Evolutionary conservation across 176 grass and related monocot species (phyloP).

Genomic region (Otatea glauca): DNA sequence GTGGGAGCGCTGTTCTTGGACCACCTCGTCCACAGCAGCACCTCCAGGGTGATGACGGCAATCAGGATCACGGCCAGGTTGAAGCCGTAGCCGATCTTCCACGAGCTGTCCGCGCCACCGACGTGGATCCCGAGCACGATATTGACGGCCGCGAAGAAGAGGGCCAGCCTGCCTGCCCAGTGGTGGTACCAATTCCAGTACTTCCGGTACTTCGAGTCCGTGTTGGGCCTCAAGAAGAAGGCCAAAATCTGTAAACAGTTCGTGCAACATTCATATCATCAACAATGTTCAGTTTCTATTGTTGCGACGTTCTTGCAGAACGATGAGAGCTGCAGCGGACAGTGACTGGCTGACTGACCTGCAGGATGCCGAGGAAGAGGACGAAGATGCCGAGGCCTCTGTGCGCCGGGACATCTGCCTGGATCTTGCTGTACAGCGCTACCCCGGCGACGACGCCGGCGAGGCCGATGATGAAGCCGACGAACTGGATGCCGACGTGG

Average conservation of each 20-base stretch:
- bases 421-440: constrained; percentile 78
- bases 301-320: not conserved
- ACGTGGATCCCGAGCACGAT: constrained; percentile 81
- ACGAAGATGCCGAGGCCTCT: constrained; percentile 91
- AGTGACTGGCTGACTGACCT: constrained; percentile 47
- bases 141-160: constrained; percentile 88
- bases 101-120: constrained; percentile 69
- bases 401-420: constrained; percentile 75
- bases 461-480: constrained; percentile 78
- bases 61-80: constrained; percentile 75
- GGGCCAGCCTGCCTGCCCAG: constrained; percentile 70
- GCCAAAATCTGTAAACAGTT: constrained; percentile 57
- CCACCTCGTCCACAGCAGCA: constrained; percentile 85
- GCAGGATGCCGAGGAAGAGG: constrained; percentile 78
- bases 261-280: not conserved
- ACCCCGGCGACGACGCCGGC: constrained; percentile 81
- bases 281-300: not conserved
- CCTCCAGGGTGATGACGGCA: constrained; percentile 64
- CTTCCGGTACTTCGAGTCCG: constrained; percentile 75
- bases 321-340: not conserved
- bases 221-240: constrained; percentile 64
- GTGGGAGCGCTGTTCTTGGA: constrained; percentile 57
- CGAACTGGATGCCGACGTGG: constrained; percentile 72
- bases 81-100: constrained; percentile 90
- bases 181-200: constrained; percentile 98